Base-by-base conservation (phyloP, 495 filamentous ascomycete genomes). In the Talaromyces borbonicus region DNA sequence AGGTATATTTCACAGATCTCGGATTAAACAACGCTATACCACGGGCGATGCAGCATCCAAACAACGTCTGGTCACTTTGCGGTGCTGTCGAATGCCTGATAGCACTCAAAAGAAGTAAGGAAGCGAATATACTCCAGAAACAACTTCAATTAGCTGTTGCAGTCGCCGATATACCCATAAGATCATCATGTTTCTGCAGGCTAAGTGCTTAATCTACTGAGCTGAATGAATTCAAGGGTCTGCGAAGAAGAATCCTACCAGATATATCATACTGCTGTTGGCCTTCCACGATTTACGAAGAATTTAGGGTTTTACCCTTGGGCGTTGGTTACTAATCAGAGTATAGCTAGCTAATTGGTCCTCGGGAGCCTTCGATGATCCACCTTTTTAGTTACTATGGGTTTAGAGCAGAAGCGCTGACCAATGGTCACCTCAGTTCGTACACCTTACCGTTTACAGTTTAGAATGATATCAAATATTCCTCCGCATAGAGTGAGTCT, bases 41-140 rank as follows among this genome's bases (percentile, higher is more conserved):
- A 7, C 62, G 80, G 4, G 71, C 79, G 0, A 57, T 74, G 38
- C 75, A 73, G 35, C 80, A 84, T 55, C 75, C 72, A 1, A 79
- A 76, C 39, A 85, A 85, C 51, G 75, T 85, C 3, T 85, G 80
- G 80, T 69, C 78, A 23, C 64, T 84, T 37, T 77, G 82, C 52
- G 81, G 81, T 0, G 75, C 72, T 43, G 69, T 82, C 46, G 81
- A 85, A 61, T 83, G 81, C 54, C 46, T 83, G 31, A 49, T 62
- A 8, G 74, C 58, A 43, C 49, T 82, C 31, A 73, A 72, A 0
- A 52, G 72, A 1, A 47, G 41, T 3, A 60, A 54, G 0, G 80
- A 82, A 50, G 78, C 78, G 0, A 54, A 56, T 12, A 60, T 69
- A 18, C 47, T 82, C 5, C 56, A 68, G 41, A 63, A 63, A 5